These are phyloP conservation scores for Rugosomyces carneus DNA, from an alignment of 1,284 basidiomycete genomes.

Conservation along the genomic window DNA sequence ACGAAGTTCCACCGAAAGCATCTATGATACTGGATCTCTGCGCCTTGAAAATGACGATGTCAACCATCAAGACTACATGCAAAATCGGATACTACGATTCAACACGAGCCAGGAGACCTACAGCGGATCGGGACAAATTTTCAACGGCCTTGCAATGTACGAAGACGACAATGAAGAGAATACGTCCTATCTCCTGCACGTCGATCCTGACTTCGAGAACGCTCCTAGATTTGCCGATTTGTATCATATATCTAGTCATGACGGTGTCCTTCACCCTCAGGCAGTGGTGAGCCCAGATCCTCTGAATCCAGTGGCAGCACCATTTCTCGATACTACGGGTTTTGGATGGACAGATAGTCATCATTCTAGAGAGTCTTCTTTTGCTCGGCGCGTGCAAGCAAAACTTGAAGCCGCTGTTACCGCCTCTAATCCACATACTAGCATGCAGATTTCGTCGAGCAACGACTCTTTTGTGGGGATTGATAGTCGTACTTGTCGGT, in stretches of 20 bases:
- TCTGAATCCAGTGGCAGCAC: conserved; percentile 1
- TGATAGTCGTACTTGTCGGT: no score
- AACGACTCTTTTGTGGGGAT: neutral
- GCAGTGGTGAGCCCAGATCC: neutral
- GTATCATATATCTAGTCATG: conserved; percentile 20
- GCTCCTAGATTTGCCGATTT: conserved; percentile 28
- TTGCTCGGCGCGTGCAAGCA: conserved; percentile 33
- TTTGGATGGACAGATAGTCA: no score
- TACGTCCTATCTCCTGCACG: conserved; percentile 25
- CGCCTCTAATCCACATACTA: neutral
- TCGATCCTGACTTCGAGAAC: conserved; percentile 21
- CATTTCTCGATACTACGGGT: no score
- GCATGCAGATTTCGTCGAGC: neutral
- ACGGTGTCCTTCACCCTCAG: neutral
- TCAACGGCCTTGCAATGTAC: conserved; percentile 21
- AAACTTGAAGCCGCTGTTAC: conserved; percentile 23
- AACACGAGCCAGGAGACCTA: conserved; percentile 11
- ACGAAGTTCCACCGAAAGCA: neutral
- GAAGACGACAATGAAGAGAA: conserved; percentile 31
- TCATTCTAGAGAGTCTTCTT: conserved; percentile 27
- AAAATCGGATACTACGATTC: neutral
- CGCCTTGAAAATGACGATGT: conserved; percentile 5
- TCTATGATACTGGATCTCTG: conserved; percentile 1
- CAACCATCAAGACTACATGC: conserved; percentile 8
- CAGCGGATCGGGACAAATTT: conserved; percentile 8